Evolutionary conservation across 805 yeast species (phyloP).

Genomic region (Grigorovia transvaalensis): DNA sequence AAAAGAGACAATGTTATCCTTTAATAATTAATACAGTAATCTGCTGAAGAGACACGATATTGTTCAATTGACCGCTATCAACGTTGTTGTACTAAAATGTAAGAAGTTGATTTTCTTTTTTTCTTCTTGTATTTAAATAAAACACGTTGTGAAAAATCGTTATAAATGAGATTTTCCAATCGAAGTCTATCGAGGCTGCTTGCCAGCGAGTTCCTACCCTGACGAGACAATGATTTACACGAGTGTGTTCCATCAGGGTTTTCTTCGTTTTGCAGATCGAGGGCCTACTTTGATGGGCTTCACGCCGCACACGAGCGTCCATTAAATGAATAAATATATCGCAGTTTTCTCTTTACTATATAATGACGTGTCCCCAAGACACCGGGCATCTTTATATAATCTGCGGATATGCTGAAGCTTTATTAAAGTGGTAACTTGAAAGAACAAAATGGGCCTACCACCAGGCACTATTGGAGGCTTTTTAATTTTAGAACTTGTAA

Average conservation of each 20-base stretch:
- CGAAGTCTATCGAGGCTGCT: too few relatives aligned
- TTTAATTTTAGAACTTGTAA: background rate
- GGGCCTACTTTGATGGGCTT: background rate
- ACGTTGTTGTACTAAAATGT: background rate
- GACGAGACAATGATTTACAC: background rate
- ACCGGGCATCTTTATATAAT: background rate
- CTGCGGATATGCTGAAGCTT: background rate
- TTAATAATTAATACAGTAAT: background rate
- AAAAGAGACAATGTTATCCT: too few relatives aligned
- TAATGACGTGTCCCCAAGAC: background rate
- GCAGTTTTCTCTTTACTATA: background rate
- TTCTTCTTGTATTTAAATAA: background rate
- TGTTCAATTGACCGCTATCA: background rate
- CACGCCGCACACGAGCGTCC: background rate
- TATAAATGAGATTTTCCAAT: background rate
- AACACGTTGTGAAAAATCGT: background rate
- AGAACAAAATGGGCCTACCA: background rate
- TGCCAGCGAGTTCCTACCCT: too few relatives aligned
- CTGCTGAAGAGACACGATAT: background rate
- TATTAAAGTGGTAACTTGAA: background rate
- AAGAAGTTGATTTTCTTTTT: background rate
- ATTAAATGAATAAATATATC: too few relatives aligned
- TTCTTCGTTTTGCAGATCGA: background rate
- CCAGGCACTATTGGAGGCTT: background rate
- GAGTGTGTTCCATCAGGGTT: background rate